Evolutionary conservation across 305 asterid genomes (phyloP), one percentile per base, ranked within the genome.

Genomic region (Striga hermonthica): DNA sequence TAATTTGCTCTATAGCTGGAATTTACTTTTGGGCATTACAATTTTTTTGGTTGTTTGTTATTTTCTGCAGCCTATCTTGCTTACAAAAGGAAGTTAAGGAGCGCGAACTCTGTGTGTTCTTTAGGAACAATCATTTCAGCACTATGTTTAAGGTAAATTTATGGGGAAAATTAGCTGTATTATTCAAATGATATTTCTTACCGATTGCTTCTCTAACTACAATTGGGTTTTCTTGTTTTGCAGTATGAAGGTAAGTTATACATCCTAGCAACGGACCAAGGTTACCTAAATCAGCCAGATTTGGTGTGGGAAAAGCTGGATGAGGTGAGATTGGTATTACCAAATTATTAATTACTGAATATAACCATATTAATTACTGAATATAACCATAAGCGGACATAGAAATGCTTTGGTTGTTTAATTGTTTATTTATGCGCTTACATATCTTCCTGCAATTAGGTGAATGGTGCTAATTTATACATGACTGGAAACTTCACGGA

Each of bases 101-200:
- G 75, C 85, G 94, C 1, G 99, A 88, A 76, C 83, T 94, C 50
- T 91, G 95, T 65, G 97, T 94, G 58, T 88, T 94, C 61, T 94
- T 94, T 86, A 84, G 99, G 67, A 94, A 94, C 80, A 94, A 94
- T 74, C 99, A 91, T 81, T 94, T 94, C 86, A 94, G 88, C 74
- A 91, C 97, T 55, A 91, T 94, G 99, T 91, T 91, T 76, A 94
- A 94, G 98, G 99, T 94, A 63, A 72, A 87, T 74, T 37, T 45
- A 28, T 54, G 12, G 57, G 55, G 69, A 55, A 50, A 72, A 13
- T 39, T 50, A 47, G 31, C 31, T 22, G 31, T 22, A 22, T 22
- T 22, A 22, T 22, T 22, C 31, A 22, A 22, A 22, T 22, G 31
- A 2, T 2, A 22, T 22, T 22, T 22, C 31, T 22, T 22, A 22